Evolutionary conservation across 2,329 filamentous ascomycete species (phyloP).

Genomic region (Colletotrichum gloeosporioides): DNA sequence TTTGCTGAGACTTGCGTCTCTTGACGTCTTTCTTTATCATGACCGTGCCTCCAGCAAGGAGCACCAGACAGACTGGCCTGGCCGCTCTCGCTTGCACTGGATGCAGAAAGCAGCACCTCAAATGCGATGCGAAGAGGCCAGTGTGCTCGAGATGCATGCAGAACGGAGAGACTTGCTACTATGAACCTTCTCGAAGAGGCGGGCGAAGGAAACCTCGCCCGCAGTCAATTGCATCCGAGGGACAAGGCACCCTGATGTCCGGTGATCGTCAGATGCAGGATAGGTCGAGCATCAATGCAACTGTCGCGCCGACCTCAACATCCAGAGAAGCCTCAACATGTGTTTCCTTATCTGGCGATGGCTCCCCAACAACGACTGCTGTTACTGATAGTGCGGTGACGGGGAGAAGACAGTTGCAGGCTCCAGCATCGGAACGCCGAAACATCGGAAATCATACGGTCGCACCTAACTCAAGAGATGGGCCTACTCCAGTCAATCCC

Average conservation of each 20-base stretch:
- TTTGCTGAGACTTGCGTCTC: background rate
- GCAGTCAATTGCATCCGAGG: background rate
- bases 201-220: background rate
- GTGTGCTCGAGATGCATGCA: background rate
- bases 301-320: background rate
- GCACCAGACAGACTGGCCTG: background rate
- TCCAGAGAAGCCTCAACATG: background rate
- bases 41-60: background rate
- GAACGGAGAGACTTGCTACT: background rate
- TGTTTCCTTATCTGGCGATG: background rate
- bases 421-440: background rate
- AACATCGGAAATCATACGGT: background rate
- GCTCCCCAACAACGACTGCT: background rate
- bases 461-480: background rate
- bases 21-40: background rate
- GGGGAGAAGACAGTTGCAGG: background rate
- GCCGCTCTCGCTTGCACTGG: background rate
- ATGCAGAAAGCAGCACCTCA: background rate
- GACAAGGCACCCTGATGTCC: background rate
- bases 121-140: background rate
- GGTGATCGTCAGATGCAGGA: background rate
- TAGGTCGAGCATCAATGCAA: background rate
- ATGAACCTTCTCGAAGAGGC: background rate
- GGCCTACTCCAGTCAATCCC: background rate
- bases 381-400: background rate